Percentiles rank a stretch among this genome's conserved stretches.
Conservation (phyloP, 179 eudicot species). For the Beta lomatogona region DNA sequence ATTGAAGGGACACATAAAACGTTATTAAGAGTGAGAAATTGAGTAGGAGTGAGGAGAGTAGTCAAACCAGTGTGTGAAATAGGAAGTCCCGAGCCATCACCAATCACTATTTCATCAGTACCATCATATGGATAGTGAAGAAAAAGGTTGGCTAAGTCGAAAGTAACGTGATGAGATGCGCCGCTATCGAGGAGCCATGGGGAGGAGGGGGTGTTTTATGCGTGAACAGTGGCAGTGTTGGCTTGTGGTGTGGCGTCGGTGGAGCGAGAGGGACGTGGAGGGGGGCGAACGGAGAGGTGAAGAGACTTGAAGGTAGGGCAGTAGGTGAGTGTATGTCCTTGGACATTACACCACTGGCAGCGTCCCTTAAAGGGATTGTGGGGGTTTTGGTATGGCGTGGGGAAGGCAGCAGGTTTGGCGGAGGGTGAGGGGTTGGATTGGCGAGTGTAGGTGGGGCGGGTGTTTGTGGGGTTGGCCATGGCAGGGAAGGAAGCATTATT, state of each 20-base stretch:
- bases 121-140: background rate
- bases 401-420: too few relatives aligned
- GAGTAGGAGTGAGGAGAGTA: background rate
- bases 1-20: background rate
- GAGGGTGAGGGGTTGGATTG: too few relatives aligned
- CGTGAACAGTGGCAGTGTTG: background rate
- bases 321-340: background rate
- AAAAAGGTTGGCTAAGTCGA: background rate
- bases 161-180: conserved; percentile 7
- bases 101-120: background rate
- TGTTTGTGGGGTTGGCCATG: background rate
- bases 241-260: background rate
- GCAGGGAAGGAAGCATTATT: background rate
- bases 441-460: background rate
- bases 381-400: too few relatives aligned
- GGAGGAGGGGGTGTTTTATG: background rate
- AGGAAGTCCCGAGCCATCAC: background rate
- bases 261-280: background rate
- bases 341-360: too few relatives aligned
- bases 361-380: background rate
- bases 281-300: background rate
- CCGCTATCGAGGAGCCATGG: conserved; percentile 1
- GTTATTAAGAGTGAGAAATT: background rate
- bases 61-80: background rate
- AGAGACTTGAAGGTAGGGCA: background rate